These are phyloP conservation scores for Jatropha podagrica DNA, from an alignment of 441 rosid species.

Conservation along the genomic window DNA sequence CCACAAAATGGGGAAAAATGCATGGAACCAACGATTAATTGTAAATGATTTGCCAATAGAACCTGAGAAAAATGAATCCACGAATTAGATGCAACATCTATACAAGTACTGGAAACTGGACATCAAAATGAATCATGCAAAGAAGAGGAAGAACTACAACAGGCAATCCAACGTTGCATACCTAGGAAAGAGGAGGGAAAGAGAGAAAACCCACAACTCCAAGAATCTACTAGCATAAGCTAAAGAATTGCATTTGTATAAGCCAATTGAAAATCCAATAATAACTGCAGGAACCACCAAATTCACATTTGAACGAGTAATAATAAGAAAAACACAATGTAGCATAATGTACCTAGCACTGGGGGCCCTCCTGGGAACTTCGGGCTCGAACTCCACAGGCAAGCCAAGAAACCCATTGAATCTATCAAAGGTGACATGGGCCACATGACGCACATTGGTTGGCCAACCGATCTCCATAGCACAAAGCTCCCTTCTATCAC, in stretches of 20 bases:
- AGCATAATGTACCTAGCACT: conserved; percentile 69
- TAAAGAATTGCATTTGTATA: neutral
- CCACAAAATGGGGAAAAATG: neutral
- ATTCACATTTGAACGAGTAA: neutral
- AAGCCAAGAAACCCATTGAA: conserved; percentile 83
- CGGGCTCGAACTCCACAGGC: conserved; percentile 86
- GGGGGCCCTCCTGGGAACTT: conserved; percentile 70
- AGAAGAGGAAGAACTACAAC: neutral
- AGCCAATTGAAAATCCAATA: neutral
- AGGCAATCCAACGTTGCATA: neutral
- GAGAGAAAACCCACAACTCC: neutral
- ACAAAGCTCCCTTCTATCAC: conserved; percentile 61
- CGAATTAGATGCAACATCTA: neutral
- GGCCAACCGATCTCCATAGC: conserved; percentile 85
- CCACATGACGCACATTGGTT: conserved; percentile 70
- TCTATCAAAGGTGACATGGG: conserved; percentile 84
- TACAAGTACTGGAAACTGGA: neutral
- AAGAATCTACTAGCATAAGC: neutral
- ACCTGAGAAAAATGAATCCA: neutral
- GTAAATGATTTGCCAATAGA: conserved; percentile 3
- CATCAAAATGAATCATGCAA: neutral
- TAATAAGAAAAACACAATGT: neutral
- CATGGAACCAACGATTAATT: neutral
- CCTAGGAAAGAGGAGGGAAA: neutral
- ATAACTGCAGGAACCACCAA: neutral